Percentiles rank a stretch among this genome's conserved stretches.
phyloP scores from a whole-genome alignment of 805 yeast species.

The Kuraishia borneana region DNA sequence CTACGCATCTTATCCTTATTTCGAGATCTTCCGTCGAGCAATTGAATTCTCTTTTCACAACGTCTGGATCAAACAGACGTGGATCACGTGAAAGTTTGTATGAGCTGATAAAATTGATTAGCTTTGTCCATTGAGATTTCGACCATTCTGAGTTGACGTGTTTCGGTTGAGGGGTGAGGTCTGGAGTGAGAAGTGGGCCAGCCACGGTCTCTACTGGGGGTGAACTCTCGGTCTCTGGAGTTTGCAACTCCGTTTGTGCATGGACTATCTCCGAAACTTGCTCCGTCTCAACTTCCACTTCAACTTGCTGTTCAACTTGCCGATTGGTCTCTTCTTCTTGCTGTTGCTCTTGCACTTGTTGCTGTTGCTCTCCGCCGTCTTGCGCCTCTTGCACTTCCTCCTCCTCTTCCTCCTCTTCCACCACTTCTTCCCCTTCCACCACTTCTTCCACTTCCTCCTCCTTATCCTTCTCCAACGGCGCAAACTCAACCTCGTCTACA shows the following conservation, averaged over 20 bases:
- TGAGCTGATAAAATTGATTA: constrained; percentile 10
- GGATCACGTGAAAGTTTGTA: constrained; percentile 10
- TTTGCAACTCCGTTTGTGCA: no score
- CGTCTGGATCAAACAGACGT: constrained; percentile 3
- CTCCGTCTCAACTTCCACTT: no score
- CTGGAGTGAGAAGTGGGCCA: no score
- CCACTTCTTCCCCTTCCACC: background rate
- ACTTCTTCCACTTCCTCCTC: background rate
- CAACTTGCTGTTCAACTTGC: no score
- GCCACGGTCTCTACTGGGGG: no score
- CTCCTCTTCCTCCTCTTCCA: no score
- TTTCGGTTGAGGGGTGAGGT: background rate
- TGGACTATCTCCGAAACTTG: no score
- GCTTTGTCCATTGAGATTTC: constrained; percentile 11
- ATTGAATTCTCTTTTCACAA: constrained; percentile 9
- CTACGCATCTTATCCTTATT: constrained; percentile 9
- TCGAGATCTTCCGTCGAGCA: constrained; percentile 13
- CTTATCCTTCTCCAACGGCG: background rate
- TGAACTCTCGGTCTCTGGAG: no score
- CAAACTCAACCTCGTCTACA: background rate
- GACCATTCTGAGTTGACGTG: constrained; percentile 9
- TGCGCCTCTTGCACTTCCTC: no score
- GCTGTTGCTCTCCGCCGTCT: no score
- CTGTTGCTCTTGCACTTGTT: no score
- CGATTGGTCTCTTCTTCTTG: no score